phyloP scores from a whole-genome alignment of 1,284 basidiomycete species.

The Boletus hoseneyae region DNA sequence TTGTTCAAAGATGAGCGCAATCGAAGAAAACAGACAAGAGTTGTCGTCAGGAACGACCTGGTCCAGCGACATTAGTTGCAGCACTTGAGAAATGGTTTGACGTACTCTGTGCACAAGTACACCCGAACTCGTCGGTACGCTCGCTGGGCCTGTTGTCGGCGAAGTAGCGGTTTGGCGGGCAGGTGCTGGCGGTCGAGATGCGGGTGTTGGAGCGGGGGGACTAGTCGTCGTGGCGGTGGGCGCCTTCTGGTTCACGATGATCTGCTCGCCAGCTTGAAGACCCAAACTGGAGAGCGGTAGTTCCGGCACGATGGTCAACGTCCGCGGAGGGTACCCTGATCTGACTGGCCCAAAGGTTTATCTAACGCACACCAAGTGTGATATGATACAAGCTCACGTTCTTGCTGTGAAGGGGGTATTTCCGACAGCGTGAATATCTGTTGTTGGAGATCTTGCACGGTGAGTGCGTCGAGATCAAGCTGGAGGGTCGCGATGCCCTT shows the following conservation, averaged over 20 bases:
- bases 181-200: slow-evolving; percentile 13
- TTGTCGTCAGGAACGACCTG: slow-evolving; percentile 91
- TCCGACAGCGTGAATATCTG: slow-evolving; percentile 63
- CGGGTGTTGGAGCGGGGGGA: slow-evolving; percentile 11
- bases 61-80: slow-evolving; percentile 11
- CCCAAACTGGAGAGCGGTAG: slow-evolving; percentile 74
- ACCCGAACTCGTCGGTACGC: slow-evolving; percentile 53
- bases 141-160: slow-evolving; percentile 46
- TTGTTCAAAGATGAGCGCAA: slow-evolving; percentile 83
- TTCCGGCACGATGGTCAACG: slow-evolving; percentile 67
- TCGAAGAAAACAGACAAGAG: slow-evolving; percentile 86
- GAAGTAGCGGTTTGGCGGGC: slow-evolving; percentile 8
- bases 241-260: slow-evolving; percentile 65
- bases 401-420: slow-evolving; percentile 75
- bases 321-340: slow-evolving; percentile 78
- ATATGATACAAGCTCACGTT: slow-evolving; percentile 48
- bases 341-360: slow-evolving; percentile 54
- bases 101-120: slow-evolving; percentile 68
- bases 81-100: not conserved
- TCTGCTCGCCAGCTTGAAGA: slow-evolving; percentile 73
- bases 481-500: slow-evolving; percentile 79
- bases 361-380: not conserved
- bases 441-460: slow-evolving; percentile 71
- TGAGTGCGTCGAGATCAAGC: slow-evolving; percentile 58
- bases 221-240: slow-evolving; percentile 13